A percentile compares a stretch with the other conserved stretches of the same genome.
phyloP scores from a whole-genome alignment of 176 grass and related monocot genomes.

The Lolium rigidum region DNA sequence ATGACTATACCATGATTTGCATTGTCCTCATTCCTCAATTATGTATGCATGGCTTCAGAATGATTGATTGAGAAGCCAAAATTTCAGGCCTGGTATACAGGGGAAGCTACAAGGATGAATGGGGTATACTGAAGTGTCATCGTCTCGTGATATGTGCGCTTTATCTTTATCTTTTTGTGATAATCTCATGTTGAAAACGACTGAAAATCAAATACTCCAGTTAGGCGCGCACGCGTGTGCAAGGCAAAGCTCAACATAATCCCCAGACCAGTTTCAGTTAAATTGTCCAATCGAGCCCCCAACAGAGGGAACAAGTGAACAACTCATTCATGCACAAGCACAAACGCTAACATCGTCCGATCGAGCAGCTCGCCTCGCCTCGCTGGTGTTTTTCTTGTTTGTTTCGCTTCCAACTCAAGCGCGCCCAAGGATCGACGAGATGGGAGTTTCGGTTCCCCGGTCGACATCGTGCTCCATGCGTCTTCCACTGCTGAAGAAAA shows the following conservation, averaged over 20 bases:
- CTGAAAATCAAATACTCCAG: no score
- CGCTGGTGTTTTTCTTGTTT: not conserved
- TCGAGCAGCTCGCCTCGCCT: not conserved
- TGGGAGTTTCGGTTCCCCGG: not conserved
- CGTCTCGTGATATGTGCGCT: not conserved
- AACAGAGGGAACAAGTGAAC: not conserved
- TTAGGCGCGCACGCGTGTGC: not conserved
- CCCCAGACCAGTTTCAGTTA: not conserved
- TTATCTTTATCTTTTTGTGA: no score
- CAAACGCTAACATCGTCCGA: not conserved
- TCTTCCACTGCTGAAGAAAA: no score
- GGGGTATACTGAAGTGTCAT: not conserved
- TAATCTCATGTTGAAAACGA: no score
- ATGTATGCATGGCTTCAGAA: not conserved
- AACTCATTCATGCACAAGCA: not conserved
- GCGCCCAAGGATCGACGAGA: not conserved
- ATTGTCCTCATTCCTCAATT: conserved; percentile 28
- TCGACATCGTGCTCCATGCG: conserved; percentile 3
- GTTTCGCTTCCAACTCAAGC: not conserved
- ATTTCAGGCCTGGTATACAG: not conserved
- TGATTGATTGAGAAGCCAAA: not conserved
- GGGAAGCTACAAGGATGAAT: not conserved
- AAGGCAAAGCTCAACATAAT: not conserved
- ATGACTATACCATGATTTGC: not conserved
- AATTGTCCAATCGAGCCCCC: not conserved